phyloP scores from a whole-genome alignment of 176 grass and related monocot genomes.

The Oryza australiensis region DNA sequence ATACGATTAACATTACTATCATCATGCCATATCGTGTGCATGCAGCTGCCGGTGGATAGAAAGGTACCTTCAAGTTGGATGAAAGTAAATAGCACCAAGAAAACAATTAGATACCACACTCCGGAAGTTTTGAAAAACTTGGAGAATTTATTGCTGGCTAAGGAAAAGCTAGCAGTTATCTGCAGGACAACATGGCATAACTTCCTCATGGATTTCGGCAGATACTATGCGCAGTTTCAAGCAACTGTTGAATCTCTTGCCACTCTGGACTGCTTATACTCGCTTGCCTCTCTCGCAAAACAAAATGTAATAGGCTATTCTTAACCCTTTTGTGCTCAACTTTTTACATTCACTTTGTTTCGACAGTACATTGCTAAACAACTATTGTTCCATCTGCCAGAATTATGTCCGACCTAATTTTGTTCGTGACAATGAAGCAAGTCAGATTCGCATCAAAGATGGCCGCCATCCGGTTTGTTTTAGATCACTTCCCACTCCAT shows the following conservation, averaged over 20 bases:
- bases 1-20: conserved; percentile 38
- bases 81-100: conserved; percentile 93
- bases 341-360: not conserved
- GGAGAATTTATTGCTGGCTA: conserved; percentile 71
- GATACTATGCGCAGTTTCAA: conserved; percentile 87
- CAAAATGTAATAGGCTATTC: conserved; percentile 58
- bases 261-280: conserved; percentile 82
- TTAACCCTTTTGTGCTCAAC: not conserved
- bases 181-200: conserved; percentile 79
- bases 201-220: conserved; percentile 64
- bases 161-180: conserved; percentile 76
- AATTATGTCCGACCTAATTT: conserved; percentile 83
- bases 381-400: conserved; percentile 44
- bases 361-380: conserved; percentile 2
- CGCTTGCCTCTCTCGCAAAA: conserved; percentile 72
- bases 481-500: conserved; percentile 27
- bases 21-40: not conserved
- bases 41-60: conserved; percentile 66
- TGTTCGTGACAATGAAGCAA: conserved; percentile 68
- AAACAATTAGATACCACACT: conserved; percentile 78
- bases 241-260: conserved; percentile 76
- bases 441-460: conserved; percentile 76
- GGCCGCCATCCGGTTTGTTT: conserved; percentile 87
- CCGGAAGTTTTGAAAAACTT: conserved; percentile 73
- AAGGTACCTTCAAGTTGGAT: conserved; percentile 82